Percentiles rank a stretch among this genome's conserved stretches.
Conservation (phyloP, 805 yeast genomes). For the Wickerhamomyces rabaulensis region DNA sequence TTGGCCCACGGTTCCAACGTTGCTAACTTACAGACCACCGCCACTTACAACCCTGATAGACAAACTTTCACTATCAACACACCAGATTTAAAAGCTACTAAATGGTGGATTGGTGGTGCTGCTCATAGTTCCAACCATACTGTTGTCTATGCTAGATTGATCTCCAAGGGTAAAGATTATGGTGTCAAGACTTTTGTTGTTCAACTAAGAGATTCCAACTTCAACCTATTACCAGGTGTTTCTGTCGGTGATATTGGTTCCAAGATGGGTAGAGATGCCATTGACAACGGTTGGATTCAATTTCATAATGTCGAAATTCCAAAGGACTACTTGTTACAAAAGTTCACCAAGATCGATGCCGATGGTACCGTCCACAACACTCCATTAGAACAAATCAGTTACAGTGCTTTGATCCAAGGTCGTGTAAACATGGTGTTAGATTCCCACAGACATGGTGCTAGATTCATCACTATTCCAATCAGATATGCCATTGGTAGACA, state of each 20-base stretch:
- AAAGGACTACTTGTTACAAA: conserved; percentile 74
- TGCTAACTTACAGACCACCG: conserved; percentile 90
- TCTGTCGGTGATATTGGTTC: conserved; percentile 89
- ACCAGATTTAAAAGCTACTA: conserved; percentile 88
- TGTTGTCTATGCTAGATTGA: conserved; percentile 77
- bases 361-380: conserved; percentile 66
- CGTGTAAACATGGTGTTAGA: conserved; percentile 88
- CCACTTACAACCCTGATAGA: conserved; percentile 60
- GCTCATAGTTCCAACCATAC: conserved; percentile 91
- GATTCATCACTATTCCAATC: conserved; percentile 77
- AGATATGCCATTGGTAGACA: conserved; percentile 57
- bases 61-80: conserved; percentile 77
- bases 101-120: conserved; percentile 99
- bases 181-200: conserved; percentile 93
- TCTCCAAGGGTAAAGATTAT: conserved; percentile 77
- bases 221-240: conserved; percentile 73
- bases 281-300: conserved; percentile 97
- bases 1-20: conserved; percentile 92
- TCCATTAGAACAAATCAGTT: conserved; percentile 83
- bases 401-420: conserved; percentile 83
- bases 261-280: conserved; percentile 94
- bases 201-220: conserved; percentile 74
- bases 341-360: conserved; percentile 66
- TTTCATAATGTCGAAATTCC: conserved; percentile 82
- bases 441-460: conserved; percentile 73